Evolutionary conservation across 2,329 filamentous ascomycete species (phyloP).

Genomic region (Aspergillus sclerotialis): DNA sequence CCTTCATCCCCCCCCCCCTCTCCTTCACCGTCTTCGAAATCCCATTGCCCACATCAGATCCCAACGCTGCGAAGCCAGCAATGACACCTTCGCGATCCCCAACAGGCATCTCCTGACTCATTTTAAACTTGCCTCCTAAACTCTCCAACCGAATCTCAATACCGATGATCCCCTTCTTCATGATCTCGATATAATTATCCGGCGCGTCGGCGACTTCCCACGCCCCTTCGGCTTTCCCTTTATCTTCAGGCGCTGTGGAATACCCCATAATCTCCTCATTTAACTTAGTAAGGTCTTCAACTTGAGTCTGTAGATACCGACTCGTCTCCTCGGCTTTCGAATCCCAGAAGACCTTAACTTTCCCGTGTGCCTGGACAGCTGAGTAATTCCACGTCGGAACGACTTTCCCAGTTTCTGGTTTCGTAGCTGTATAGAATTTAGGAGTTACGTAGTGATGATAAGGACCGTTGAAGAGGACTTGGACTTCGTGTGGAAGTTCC

Average conservation of each 20-base stretch:
- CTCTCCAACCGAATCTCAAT: constrained; percentile 52
- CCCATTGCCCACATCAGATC: constrained; percentile 28
- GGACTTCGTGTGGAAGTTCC: constrained; percentile 45
- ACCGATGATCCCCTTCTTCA: constrained; percentile 55
- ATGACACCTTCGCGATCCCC: constrained; percentile 53
- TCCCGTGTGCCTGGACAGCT: constrained; percentile 58
- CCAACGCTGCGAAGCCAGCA: constrained; percentile 46
- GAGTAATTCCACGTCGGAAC: constrained; percentile 67
- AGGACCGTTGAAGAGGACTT: constrained; percentile 55
- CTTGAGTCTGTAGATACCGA: constrained; percentile 45
- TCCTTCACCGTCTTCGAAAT: constrained; percentile 31
- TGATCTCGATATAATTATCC: constrained; percentile 47
- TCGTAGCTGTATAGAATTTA: constrained; percentile 61
- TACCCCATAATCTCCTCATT: constrained; percentile 55
- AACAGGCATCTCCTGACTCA: constrained; percentile 54
- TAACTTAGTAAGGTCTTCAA: constrained; percentile 47
- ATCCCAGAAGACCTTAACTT: constrained; percentile 48
- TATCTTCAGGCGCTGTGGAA: constrained; percentile 13
- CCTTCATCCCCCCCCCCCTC: constrained; percentile 16
- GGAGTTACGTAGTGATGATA: constrained; percentile 61
- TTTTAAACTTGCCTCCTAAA: constrained; percentile 59
- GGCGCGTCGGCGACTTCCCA: constrained; percentile 59
- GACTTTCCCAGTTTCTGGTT: constrained; percentile 57
- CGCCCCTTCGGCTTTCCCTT: constrained; percentile 20
- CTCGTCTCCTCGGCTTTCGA: constrained; percentile 39